Conservation (phyloP, 73 alveolate species). For the Paramecium octaurelia region DNA sequence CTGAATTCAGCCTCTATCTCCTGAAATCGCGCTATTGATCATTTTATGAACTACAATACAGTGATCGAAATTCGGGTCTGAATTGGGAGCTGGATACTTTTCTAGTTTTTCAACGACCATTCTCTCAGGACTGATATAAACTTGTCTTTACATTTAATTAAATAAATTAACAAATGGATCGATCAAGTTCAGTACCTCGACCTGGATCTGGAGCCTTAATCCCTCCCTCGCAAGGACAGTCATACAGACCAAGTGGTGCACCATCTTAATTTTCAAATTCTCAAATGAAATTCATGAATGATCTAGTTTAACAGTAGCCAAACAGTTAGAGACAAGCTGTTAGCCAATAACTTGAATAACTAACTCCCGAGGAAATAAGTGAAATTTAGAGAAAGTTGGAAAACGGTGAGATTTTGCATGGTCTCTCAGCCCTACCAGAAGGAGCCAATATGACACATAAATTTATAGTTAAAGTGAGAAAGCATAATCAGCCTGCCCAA, state of each 20-base stretch:
- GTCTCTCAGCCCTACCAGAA: not conserved
- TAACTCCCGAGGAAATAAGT: not conserved
- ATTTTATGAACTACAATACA: not conserved
- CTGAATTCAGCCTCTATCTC: not conserved
- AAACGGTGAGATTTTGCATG: not conserved
- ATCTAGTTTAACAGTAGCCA: not conserved
- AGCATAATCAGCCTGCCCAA: not conserved
- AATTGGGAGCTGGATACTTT: not conserved
- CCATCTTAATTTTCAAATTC: not conserved
- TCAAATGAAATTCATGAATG: not conserved
- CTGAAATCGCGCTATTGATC: not conserved
- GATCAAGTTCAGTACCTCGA: constrained; percentile 6
- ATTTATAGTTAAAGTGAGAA: not conserved
- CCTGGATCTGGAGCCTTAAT: not conserved
- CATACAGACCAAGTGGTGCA: not conserved
- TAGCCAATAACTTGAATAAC: not conserved
- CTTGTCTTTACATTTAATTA: not conserved
- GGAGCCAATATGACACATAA: constrained; percentile 3
- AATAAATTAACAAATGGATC: not conserved
- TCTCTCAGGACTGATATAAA: constrained; percentile 4
- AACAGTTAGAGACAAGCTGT: not conserved
- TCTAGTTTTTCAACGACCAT: not conserved
- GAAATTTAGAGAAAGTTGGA: not conserved
- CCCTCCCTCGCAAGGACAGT: not conserved
- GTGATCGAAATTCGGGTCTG: not conserved